A percentile compares a stretch with the other conserved stretches of the same genome.
Evolutionary conservation across 2,329 filamentous ascomycete species (phyloP).

Genomic region (Drechmeria coniospora): DNA sequence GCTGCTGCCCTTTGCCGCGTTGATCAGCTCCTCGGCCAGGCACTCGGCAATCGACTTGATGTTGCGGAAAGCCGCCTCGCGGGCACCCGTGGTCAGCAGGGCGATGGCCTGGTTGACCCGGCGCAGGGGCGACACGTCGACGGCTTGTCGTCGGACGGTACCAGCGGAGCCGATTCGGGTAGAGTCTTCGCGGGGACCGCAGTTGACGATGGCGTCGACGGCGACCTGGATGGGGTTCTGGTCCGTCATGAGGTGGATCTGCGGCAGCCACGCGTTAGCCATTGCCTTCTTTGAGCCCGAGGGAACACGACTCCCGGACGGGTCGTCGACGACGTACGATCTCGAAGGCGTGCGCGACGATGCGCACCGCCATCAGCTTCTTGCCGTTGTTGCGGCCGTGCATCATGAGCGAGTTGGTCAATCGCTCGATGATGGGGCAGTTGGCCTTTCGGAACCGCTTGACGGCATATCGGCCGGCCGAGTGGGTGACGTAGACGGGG

Average conservation of each 20-base stretch:
- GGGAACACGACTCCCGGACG: background rate
- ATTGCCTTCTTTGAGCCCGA: no score
- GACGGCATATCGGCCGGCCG: constrained; percentile 92
- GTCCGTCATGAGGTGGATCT: constrained; percentile 99
- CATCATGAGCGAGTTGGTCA: constrained; percentile 99
- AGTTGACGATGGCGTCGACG: constrained; percentile 99
- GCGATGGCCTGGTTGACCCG: constrained; percentile 99
- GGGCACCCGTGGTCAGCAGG: constrained; percentile 96
- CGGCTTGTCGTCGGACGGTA: constrained; percentile 99
- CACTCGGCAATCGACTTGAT: constrained; percentile 99
- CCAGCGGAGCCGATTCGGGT: constrained; percentile 98
- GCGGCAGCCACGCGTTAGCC: no score
- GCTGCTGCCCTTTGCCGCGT: constrained; percentile 99
- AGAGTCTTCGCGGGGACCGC: constrained; percentile 98
- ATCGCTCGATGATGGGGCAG: constrained; percentile 99
- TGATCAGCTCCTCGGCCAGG: constrained; percentile 99
- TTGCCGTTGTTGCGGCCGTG: constrained; percentile 99
- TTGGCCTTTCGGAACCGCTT: constrained; percentile 99
- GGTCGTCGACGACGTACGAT: constrained; percentile 53
- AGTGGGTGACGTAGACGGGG: constrained; percentile 98
- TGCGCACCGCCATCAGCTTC: constrained; percentile 99
- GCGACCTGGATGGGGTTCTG: constrained; percentile 99
- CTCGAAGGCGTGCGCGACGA: constrained; percentile 97
- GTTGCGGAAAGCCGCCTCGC: constrained; percentile 98
- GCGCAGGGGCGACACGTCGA: constrained; percentile 98